A percentile compares a stretch with the other conserved stretches of the same genome.
Conservation (phyloP, 768 basidiomycete species). For the Trametes sanguinea region DNA sequence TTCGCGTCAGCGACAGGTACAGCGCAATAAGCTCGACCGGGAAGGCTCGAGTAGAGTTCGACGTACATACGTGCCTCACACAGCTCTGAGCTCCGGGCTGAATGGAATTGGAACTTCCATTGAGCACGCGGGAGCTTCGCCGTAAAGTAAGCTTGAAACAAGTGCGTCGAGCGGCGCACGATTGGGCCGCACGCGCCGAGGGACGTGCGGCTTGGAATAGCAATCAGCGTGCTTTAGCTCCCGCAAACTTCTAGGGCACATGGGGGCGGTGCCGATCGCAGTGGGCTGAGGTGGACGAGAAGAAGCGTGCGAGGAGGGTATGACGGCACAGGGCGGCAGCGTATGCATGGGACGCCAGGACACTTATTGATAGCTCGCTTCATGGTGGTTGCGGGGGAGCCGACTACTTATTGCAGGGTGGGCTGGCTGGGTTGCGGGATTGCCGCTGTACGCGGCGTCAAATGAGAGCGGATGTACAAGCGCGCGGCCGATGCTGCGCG, state of each 20-base stretch:
- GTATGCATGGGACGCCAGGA: too few species aligned
- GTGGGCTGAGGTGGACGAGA: neutral
- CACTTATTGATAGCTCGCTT: too few species aligned
- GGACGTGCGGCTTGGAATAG: slow-evolving; percentile 10
- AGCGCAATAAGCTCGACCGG: neutral
- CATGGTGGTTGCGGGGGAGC: too few species aligned
- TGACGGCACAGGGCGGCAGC: neutral
- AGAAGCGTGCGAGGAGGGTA: slow-evolving; percentile 1
- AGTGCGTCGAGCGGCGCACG: neutral
- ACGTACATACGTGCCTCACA: slow-evolving; percentile 6
- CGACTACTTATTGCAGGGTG: too few species aligned
- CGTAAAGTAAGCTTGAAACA: neutral
- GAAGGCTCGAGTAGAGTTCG: neutral
- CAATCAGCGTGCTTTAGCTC: neutral
- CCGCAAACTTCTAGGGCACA: slow-evolving; percentile 6
- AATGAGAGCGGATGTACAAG: too few species aligned
- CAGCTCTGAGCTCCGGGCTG: neutral
- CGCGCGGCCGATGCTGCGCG: too few species aligned
- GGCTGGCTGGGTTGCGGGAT: too few species aligned
- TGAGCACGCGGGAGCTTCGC: neutral
- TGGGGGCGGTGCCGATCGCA: slow-evolving; percentile 4
- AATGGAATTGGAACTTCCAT: neutral
- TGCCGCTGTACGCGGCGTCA: too few species aligned
- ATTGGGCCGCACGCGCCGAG: neutral
- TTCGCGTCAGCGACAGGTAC: neutral